phyloP scores from a whole-genome alignment of 139 green algal genomes.

The Coccomyxa sp. region DNA sequence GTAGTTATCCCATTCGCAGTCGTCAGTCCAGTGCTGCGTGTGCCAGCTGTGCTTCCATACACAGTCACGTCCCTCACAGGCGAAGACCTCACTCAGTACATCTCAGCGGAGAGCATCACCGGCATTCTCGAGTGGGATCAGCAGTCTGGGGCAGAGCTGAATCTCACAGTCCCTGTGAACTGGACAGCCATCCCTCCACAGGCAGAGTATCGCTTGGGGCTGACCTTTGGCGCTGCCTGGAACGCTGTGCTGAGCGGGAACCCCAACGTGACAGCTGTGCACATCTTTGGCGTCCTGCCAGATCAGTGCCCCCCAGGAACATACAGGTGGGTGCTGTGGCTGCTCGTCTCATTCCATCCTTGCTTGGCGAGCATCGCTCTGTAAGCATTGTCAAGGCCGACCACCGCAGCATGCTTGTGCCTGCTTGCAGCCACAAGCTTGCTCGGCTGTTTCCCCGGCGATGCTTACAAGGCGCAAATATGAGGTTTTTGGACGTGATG shows the following conservation, averaged over 20 bases:
- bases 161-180: conserved; percentile 23
- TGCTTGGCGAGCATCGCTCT: no score
- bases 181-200: conserved; percentile 29
- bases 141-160: background rate
- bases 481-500: no score
- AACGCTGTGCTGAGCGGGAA: conserved; percentile 6
- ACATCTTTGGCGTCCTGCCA: conserved; percentile 37
- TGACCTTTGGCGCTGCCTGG: conserved; percentile 16
- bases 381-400: no score
- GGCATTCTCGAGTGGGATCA: conserved; percentile 26
- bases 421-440: no score
- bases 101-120: background rate
- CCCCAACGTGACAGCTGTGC: conserved; percentile 9
- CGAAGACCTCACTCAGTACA: background rate
- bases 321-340: conserved; percentile 9
- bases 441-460: no score
- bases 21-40: background rate
- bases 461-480: no score
- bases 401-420: background rate
- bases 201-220: conserved; percentile 27
- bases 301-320: conserved; percentile 45
- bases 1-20: conserved; percentile 4
- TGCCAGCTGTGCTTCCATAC: background rate
- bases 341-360: no score
- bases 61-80: background rate